Base-by-base conservation (phyloP, 768 basidiomycete genomes). In the Lactifluus volemus region DNA sequence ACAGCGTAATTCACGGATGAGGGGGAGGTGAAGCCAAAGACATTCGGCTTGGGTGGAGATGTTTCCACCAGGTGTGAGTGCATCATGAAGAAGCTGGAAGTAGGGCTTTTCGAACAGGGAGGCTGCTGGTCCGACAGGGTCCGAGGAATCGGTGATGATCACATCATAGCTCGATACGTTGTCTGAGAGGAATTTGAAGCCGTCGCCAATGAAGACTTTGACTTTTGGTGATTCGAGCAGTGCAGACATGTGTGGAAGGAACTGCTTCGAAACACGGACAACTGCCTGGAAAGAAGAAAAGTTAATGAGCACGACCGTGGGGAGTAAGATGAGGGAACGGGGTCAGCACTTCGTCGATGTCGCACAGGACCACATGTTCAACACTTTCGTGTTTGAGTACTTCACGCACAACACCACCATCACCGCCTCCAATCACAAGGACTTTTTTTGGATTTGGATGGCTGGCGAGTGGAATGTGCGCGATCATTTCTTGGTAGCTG, bases 401-500 rank as follows among this genome's bases (percentile, higher is more conserved):
- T 74, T 99, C 96, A 51, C 96, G 87, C 48, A 99, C 92, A 63
- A 98, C 96, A 67, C 96, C 97, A 47, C 97, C 97, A 73, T 99
- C 97, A 32, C 97, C 97, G 53, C 96, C 97, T 52, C 97, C 97
- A 63, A 99, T 95, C 60, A 99, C 97, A 38, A 99, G 85, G 17
- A 98, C 96, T 68, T 88, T 86, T 75, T 90, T 88, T 0, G 96
- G 97, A 78, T 97, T 89, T 25, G 97, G 96, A 74, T 99, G 97
- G 62, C 86, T 92, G 12, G 92, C 86, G 64, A 98, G 80, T n/a
- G 97, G 97, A 55, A 99, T 76, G 76, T 98, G 96, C 5, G 96
- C 82, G 69, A 99, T 98, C 96, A 98, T 97, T 77, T 99, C 96
- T 70, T 98, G 94, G 75, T 98, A 98, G 11, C 93, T 97, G 68